phyloP scores from a whole-genome alignment of 2,329 filamentous ascomycete genomes.

The Arthrinium phaeospermum region DNA sequence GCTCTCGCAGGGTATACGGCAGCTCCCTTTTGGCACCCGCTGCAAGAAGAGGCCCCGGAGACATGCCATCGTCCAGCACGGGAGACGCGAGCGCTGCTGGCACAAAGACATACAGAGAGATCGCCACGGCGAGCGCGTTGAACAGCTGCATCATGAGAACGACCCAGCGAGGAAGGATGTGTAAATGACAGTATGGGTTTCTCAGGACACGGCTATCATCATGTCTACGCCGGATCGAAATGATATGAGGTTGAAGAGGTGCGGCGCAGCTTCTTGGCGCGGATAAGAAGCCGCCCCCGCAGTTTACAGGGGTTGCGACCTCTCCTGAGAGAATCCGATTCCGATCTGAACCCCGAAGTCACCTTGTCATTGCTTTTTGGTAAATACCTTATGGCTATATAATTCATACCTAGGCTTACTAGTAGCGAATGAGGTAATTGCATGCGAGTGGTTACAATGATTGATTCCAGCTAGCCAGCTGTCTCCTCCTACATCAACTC shows the following conservation, averaged over 20 bases:
- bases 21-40: neutral
- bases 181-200: neutral
- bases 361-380: neutral
- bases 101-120: neutral
- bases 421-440: neutral
- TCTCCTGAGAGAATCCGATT: neutral
- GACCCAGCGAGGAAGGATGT: neutral
- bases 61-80: neutral
- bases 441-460: too few relatives aligned
- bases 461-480: too few relatives aligned
- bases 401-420: neutral
- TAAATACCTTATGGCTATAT: neutral
- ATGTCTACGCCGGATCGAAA: neutral
- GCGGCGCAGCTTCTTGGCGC: neutral
- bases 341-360: neutral
- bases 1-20: slow-evolving; percentile 22
- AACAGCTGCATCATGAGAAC: neutral
- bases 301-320: neutral
- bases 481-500: too few relatives aligned
- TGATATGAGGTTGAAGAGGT: neutral
- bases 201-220: neutral
- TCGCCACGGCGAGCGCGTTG: neutral
- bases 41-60: neutral
- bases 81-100: neutral
- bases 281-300: neutral